Evolutionary conservation across 805 yeast species (phyloP).

Genomic region (Wickerhamomyces subpelliculosus): DNA sequence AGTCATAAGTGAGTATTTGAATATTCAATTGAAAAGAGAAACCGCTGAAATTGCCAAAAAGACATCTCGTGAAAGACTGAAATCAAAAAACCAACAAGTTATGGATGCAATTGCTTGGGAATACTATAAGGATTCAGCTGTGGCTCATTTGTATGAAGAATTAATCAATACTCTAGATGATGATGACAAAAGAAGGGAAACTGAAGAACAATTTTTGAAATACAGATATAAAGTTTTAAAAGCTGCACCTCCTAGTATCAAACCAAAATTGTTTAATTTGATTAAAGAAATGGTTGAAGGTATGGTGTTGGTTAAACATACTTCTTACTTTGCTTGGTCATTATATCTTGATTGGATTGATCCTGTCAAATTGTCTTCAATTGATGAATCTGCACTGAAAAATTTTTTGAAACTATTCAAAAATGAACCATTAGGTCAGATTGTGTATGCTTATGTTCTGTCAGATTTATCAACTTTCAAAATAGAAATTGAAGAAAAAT

Average conservation of each 20-base stretch:
- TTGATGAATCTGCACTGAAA: slow-evolving; percentile 41
- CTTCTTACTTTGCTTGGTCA: slow-evolving; percentile 63
- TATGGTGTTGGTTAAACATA: slow-evolving; percentile 61
- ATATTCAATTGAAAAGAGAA: slow-evolving; percentile 34
- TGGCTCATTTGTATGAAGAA: slow-evolving; percentile 47
- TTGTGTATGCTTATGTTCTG: slow-evolving; percentile 53
- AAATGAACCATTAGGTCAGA: slow-evolving; percentile 51
- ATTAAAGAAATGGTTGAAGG: slow-evolving; percentile 58
- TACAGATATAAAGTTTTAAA: slow-evolving; percentile 49
- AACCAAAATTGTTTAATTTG: slow-evolving; percentile 31
- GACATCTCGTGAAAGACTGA: slow-evolving; percentile 42
- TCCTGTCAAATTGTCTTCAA: slow-evolving; percentile 36
- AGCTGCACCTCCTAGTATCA: slow-evolving; percentile 40
- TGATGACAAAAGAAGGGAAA: slow-evolving; percentile 47
- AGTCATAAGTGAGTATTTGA: slow-evolving; percentile 38
- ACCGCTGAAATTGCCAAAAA: slow-evolving; percentile 31
- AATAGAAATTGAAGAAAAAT: slow-evolving; percentile 13
- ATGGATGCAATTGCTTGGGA: slow-evolving; percentile 40
- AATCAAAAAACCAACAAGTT: slow-evolving; percentile 7
- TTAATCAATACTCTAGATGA: slow-evolving; percentile 55
- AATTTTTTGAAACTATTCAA: slow-evolving; percentile 52
- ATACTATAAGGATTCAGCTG: slow-evolving; percentile 40
- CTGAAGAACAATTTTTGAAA: slow-evolving; percentile 55
- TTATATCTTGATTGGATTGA: slow-evolving; percentile 72
- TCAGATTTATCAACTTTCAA: slow-evolving; percentile 64